These are phyloP conservation scores for Chaetomium sp. DNA, from an alignment of 2,329 filamentous ascomycete genomes.

Conservation along the genomic window DNA sequence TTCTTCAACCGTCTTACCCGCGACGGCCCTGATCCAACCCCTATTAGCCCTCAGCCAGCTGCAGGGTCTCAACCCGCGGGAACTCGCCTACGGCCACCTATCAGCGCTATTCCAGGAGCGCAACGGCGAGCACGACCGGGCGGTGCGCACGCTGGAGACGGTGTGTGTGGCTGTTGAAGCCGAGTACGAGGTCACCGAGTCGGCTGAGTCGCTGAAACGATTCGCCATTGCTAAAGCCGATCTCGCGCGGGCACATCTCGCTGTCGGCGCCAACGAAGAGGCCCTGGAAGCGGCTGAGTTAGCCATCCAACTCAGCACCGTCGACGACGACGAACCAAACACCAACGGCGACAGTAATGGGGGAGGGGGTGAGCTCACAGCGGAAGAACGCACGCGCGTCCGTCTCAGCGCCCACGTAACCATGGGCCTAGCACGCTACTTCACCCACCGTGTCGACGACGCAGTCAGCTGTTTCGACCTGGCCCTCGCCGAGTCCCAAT, in stretches of 20 bases:
- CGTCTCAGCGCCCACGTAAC: constrained; percentile 82
- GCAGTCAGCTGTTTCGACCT: constrained; percentile 74
- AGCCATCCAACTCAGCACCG: constrained; percentile 70
- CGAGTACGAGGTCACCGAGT: constrained; percentile 80
- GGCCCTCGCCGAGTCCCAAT: constrained; percentile 68
- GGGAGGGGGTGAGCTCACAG: constrained; percentile 46
- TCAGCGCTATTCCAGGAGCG: constrained; percentile 77
- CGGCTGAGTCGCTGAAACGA: constrained; percentile 60
- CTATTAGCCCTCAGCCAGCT: constrained; percentile 85
- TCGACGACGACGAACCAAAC: constrained; percentile 64
- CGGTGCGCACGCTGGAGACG: constrained; percentile 54
- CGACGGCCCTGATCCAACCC: constrained; percentile 69
- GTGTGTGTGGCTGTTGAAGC: constrained; percentile 55
- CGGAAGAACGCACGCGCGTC: constrained; percentile 60
- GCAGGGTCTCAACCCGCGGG: constrained; percentile 60
- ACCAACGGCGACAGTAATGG: constrained; percentile 20
- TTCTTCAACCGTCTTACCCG: constrained; percentile 34
- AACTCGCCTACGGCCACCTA: constrained; percentile 70
- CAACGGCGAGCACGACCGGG: constrained; percentile 58
- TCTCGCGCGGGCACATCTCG: constrained; percentile 75
- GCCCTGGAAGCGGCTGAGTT: constrained; percentile 77
- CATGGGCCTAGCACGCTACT: constrained; percentile 76
- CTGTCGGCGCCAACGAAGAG: constrained; percentile 54
- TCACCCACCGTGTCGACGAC: constrained; percentile 56
- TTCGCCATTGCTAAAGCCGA: constrained; percentile 84